Percentiles rank a stretch among this genome's conserved stretches.
phyloP scores from a whole-genome alignment of 805 yeast species.

The Teunomyces cretensis region DNA sequence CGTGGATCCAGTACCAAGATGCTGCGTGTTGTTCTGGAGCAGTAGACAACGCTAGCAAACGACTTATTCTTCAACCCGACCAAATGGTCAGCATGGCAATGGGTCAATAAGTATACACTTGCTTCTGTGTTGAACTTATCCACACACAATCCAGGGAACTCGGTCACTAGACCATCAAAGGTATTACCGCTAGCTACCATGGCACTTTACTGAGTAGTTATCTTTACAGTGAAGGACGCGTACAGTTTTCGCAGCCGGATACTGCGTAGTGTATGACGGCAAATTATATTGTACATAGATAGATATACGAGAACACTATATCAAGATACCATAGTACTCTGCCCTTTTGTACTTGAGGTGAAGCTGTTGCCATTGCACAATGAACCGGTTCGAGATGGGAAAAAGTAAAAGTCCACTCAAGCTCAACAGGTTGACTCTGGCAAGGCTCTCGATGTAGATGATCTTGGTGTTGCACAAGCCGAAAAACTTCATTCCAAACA shows the following conservation, averaged over 20 bases:
- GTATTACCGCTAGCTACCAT: conserved; percentile 16
- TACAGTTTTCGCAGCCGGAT: background rate
- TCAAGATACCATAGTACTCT: conserved; percentile 77
- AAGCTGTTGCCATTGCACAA: conserved; percentile 87
- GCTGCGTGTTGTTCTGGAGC: conserved; percentile 42
- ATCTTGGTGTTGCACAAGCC: conserved; percentile 55
- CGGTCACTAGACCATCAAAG: conserved; percentile 44
- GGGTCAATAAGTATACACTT: conserved; percentile 41
- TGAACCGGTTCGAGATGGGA: conserved; percentile 70
- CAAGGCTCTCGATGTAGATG: conserved; percentile 82
- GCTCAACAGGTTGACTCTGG: conserved; percentile 75
- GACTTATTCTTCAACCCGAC: conserved; percentile 44
- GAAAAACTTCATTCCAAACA: conserved; percentile 50
- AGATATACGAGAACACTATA: conserved; percentile 44
- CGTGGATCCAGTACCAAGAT: conserved; percentile 20
- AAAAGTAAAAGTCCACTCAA: conserved; percentile 71
- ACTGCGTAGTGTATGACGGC: background rate
- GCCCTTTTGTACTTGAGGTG: conserved; percentile 52
- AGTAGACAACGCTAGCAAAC: conserved; percentile 44
- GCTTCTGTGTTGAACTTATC: conserved; percentile 30
- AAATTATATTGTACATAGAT: too few relatives aligned
- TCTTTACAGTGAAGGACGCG: background rate
- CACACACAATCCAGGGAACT: conserved; percentile 49
- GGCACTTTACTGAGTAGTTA: background rate
- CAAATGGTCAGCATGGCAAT: conserved; percentile 56